Percentiles rank a stretch among this genome's conserved stretches.
Conservation (phyloP, 2,329 filamentous ascomycete species). For the Hymenoscyphus fructigenus region DNA sequence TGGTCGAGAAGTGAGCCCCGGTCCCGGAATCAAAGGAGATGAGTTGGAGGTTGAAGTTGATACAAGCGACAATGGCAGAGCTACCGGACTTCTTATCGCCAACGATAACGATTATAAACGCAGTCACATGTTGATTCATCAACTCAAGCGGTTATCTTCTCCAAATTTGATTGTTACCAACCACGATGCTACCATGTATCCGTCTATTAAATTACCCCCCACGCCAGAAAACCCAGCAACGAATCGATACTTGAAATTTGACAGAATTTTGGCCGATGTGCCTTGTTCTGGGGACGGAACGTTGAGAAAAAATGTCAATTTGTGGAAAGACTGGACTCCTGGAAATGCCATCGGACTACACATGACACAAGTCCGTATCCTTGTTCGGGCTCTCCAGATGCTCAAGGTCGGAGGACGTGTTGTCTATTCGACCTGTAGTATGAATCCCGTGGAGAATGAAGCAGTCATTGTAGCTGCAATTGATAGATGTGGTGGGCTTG, state of each 20-base stretch:
- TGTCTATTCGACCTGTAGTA: conserved; percentile 97
- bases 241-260: conserved; percentile 86
- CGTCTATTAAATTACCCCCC: conserved; percentile 80
- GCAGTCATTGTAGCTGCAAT: conserved; percentile 87
- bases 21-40: conserved; percentile 46
- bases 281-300: conserved; percentile 97
- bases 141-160: conserved; percentile 94
- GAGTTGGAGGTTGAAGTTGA: conserved; percentile 52
- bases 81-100: conserved; percentile 88
- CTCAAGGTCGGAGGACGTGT: conserved; percentile 92
- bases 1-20: conserved; percentile 53
- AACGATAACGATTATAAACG: conserved; percentile 98
- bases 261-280: conserved; percentile 93
- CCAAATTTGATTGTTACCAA: conserved; percentile 97
- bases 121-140: conserved; percentile 94
- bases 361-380: conserved; percentile 81
- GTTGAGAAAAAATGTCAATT: conserved; percentile 83
- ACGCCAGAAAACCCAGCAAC: conserved; percentile 53
- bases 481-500: conserved; percentile 79
- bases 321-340: conserved; percentile 95
- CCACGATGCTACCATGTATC: conserved; percentile 94
- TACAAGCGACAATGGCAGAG: conserved; percentile 74
- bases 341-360: conserved; percentile 85
- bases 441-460: conserved; percentile 98
- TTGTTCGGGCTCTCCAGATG: conserved; percentile 91